Base-by-base conservation (phyloP, 768 basidiomycete genomes). In the Pleurotus ostreatus region DNA sequence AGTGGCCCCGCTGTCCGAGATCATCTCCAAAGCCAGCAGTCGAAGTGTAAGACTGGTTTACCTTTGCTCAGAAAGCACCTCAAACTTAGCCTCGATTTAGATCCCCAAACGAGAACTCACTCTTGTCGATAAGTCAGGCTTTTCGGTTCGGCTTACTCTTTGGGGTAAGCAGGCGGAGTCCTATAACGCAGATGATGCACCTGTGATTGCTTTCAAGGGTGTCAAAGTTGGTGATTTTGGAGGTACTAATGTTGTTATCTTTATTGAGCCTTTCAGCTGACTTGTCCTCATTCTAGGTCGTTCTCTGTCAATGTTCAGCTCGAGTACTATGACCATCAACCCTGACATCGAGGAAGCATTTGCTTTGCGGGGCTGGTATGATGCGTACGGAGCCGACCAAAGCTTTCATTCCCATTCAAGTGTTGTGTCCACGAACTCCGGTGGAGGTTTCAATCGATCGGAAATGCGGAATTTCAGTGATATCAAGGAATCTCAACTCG, bases 111-210 rank as follows among this genome's bases (percentile, higher is more conserved):
- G 96, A 45, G 96, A 99, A 44, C 73, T 99, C 49, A 87, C 82
- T 0, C 71, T 99, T 34, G 95, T 94, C 11, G 96, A 99, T 68
- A 82, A 81, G 58, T 88, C 92, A 5, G 80, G 80, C 37, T 92
- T 75, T 64, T 82, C 86, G 13, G 86, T 92, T 40, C 83, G 92
- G 34, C 68, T 98, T 61, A 99, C 96, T 2, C 75, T 98, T 26
- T 99, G 96, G 97, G 97, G 96, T 20, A 93, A 89, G 68, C 89
- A 92, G 68, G 96, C 96, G 0, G 93, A 98, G 67, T 79, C 80
- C 40, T 98, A 84, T 67, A 68, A 70, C n/a, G 72, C 78, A 4
- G 72, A 74, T 16, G 74, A 78, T 9, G 77, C 77, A 49, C 84
- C 92, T 7, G 85, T 98, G 26, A 80, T 95, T 60, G 96, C 96